These are phyloP conservation scores for Hura crepitans DNA, from an alignment of 441 rosid genomes.

Conservation along the genomic window DNA sequence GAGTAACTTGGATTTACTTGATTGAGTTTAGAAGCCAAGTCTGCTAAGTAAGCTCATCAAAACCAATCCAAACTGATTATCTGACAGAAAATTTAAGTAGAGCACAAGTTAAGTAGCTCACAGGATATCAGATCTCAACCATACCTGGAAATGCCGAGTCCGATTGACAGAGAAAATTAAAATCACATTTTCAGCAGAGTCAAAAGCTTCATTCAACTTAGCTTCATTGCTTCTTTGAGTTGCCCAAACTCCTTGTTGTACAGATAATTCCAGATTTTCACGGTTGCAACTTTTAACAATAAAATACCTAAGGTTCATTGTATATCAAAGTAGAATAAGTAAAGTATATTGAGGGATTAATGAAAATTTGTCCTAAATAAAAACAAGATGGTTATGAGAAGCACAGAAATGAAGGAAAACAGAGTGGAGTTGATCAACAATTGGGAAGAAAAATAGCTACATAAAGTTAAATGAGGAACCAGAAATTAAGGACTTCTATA, in stretches of 20 bases:
- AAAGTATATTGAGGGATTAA: slow-evolving; percentile 18
- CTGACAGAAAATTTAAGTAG: background rate
- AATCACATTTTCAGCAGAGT: slow-evolving; percentile 84
- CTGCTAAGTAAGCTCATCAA: background rate
- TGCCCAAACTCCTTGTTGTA: slow-evolving; percentile 99
- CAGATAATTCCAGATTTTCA: slow-evolving; percentile 96
- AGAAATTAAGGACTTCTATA: background rate
- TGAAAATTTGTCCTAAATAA: slow-evolving; percentile 16
- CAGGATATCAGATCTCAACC: slow-evolving; percentile 23
- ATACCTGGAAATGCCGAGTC: slow-evolving; percentile 98
- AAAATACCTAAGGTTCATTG: slow-evolving; percentile 69
- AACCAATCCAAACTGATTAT: slow-evolving; percentile 2
- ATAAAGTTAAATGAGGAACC: background rate
- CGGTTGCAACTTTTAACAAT: slow-evolving; percentile 97
- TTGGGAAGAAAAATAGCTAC: background rate
- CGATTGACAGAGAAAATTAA: slow-evolving; percentile 90
- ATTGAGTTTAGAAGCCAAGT: slow-evolving; percentile 4
- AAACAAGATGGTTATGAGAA: slow-evolving; percentile 8
- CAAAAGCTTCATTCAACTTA: slow-evolving; percentile 95
- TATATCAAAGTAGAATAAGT: slow-evolving; percentile 29
- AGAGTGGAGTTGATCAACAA: background rate
- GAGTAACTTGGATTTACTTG: slow-evolving; percentile 1
- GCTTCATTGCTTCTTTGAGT: slow-evolving; percentile 99
- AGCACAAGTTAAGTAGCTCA: background rate
- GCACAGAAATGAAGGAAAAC: slow-evolving; percentile 7